A percentile compares a stretch with the other conserved stretches of the same genome.
These are phyloP conservation scores for Seiridium cupressi DNA, from an alignment of 2,329 filamentous ascomycete genomes.

Conservation along the genomic window DNA sequence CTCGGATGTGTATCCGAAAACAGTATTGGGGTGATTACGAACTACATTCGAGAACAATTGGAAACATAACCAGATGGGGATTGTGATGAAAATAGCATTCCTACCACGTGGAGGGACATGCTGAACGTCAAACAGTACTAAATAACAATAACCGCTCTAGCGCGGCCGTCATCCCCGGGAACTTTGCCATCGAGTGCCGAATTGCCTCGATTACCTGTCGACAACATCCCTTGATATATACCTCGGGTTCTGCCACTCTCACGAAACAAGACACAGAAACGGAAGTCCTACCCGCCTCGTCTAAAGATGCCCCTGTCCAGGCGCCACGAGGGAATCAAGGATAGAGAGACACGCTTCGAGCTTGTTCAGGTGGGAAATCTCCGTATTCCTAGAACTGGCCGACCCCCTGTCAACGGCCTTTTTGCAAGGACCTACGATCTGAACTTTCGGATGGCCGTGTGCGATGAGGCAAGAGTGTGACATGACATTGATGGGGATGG, in stretches of 20 bases:
- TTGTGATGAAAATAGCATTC: neutral
- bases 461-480: no score
- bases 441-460: neutral
- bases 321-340: neutral
- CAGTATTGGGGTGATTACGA: neutral
- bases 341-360: neutral
- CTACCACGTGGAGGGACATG: neutral
- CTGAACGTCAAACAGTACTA: neutral
- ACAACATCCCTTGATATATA: neutral
- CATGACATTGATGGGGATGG: no score
- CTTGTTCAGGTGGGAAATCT: slow-evolving; percentile 7
- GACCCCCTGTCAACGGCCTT: slow-evolving; percentile 1
- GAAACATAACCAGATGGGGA: neutral
- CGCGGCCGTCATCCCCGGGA: neutral
- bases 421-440: neutral
- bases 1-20: neutral
- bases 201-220: neutral
- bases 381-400: neutral
- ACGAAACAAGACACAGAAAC: neutral
- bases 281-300: neutral
- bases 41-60: neutral
- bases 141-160: neutral
- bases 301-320: neutral
- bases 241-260: neutral
- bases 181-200: neutral